A percentile compares a stretch with the other conserved stretches of the same genome.
Conservation (phyloP, 129 eudicot genomes). For the Artemisia tridentata region DNA sequence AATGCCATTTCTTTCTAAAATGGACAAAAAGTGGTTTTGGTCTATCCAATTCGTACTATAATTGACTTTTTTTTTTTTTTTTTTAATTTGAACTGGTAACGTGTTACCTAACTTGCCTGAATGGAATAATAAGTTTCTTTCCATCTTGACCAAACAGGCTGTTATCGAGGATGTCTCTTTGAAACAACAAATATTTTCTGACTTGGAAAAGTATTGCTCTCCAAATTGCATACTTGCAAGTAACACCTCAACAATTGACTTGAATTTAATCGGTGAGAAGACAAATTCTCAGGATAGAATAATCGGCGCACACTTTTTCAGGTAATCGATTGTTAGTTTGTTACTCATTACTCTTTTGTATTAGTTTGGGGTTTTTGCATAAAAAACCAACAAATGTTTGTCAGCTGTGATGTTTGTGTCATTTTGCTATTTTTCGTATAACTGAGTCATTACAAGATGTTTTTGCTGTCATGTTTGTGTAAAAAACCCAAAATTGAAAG, state of each 20-base stretch:
- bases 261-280: conserved; percentile 65
- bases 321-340: conserved; percentile 39
- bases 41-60: no score
- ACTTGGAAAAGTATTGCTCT: conserved; percentile 66
- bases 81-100: no score
- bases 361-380: background rate
- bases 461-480: no score
- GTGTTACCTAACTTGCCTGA: no score
- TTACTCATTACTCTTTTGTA: background rate
- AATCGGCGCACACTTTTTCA: conserved; percentile 91
- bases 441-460: no score
- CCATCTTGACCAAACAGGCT: conserved; percentile 50
- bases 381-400: background rate
- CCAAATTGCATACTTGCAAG: conserved; percentile 73
- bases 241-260: conserved; percentile 64
- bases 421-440: background rate
- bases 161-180: conserved; percentile 61
- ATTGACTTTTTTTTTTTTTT: no score
- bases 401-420: background rate
- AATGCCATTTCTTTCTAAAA: no score
- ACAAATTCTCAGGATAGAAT: conserved; percentile 67
- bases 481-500: no score
- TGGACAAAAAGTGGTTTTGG: no score
- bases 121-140: background rate
- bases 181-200: conserved; percentile 69